These are phyloP conservation scores for Solanum virginianum DNA, from an alignment of 257 asterid species.

Conservation along the genomic window DNA sequence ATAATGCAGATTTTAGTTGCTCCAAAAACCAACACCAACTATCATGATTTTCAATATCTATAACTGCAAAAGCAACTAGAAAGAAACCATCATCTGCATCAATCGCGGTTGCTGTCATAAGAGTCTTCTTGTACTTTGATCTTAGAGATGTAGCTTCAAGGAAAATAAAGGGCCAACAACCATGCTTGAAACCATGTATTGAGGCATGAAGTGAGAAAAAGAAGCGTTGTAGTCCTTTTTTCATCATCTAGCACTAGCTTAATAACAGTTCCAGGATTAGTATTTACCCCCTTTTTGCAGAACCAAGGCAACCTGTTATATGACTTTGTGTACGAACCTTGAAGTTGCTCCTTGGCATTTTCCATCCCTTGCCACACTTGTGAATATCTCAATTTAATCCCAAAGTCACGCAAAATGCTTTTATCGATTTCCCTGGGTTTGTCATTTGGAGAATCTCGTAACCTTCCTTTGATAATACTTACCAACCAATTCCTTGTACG, in stretches of 20 bases:
- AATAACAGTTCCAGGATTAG: conserved; percentile 63
- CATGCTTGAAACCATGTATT: too few species aligned
- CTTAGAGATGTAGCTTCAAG: too few species aligned
- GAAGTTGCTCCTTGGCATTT: too few species aligned
- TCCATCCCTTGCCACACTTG: too few species aligned
- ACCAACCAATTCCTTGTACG: conserved; percentile 77
- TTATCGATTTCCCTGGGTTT: conserved; percentile 68
- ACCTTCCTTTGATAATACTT: conserved; percentile 58
- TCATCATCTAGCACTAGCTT: conserved; percentile 43
- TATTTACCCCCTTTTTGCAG: conserved; percentile 47
- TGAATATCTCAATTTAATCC: too few species aligned
- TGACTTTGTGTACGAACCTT: conserved; percentile 63
- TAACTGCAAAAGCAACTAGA: conserved; percentile 72
- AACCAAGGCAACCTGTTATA: conserved; percentile 66
- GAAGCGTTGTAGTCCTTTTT: conserved; percentile 44
- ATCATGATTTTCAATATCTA: conserved; percentile 49
- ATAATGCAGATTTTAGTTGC: too few species aligned
- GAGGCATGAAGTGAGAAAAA: conserved; percentile 55
- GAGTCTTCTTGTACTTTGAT: conserved; percentile 54
- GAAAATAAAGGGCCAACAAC: too few species aligned
- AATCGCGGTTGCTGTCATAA: conserved; percentile 64
- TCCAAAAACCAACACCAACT: conserved; percentile 81
- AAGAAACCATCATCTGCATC: conserved; percentile 84
- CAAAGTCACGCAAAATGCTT: too few species aligned
- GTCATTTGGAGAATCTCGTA: too few species aligned